Conservation (phyloP, 352 stramenopile genomes). For the Globisporangium cystogenes region DNA sequence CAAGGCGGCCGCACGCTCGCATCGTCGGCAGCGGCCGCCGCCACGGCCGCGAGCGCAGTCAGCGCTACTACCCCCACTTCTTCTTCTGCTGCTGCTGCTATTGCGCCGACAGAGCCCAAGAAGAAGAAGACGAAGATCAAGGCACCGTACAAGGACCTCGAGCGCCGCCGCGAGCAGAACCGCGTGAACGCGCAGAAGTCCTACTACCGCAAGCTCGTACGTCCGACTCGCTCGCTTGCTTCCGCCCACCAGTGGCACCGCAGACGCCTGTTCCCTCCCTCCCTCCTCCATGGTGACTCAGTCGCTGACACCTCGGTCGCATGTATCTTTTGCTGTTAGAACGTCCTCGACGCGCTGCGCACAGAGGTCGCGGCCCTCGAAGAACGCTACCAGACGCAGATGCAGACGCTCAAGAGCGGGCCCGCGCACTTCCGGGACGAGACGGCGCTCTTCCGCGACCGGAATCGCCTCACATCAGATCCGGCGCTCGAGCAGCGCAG, state of each 20-base stretch:
- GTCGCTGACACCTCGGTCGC: not conserved
- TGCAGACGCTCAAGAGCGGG: constrained; percentile 10
- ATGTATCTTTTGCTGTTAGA: constrained; percentile 8
- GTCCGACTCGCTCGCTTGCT: not conserved
- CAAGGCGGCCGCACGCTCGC: not conserved
- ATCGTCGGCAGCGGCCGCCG: not conserved
- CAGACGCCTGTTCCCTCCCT: not conserved
- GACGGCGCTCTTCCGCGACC: not conserved
- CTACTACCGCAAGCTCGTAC: constrained; percentile 30
- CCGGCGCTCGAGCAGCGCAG: not conserved
- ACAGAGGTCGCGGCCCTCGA: constrained; percentile 22
- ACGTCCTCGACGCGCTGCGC: constrained; percentile 19
- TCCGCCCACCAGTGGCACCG: too few species aligned
- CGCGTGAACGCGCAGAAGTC: constrained; percentile 29
- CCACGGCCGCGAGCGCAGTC: not conserved
- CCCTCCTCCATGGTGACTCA: not conserved
- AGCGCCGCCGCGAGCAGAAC: constrained; percentile 32
- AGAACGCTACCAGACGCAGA: constrained; percentile 17
- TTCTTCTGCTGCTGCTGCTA: not conserved
- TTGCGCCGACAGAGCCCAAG: not conserved
- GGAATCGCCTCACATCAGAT: not conserved
- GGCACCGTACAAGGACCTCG: constrained; percentile 15
- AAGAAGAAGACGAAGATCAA: constrained; percentile 11
- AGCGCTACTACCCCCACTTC: not conserved
- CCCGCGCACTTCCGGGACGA: not conserved